Evolutionary conservation across 2,329 filamentous ascomycete genomes (phyloP), one percentile per base, ranked within the genome.

Genomic region (Fusarium verrucosum): DNA sequence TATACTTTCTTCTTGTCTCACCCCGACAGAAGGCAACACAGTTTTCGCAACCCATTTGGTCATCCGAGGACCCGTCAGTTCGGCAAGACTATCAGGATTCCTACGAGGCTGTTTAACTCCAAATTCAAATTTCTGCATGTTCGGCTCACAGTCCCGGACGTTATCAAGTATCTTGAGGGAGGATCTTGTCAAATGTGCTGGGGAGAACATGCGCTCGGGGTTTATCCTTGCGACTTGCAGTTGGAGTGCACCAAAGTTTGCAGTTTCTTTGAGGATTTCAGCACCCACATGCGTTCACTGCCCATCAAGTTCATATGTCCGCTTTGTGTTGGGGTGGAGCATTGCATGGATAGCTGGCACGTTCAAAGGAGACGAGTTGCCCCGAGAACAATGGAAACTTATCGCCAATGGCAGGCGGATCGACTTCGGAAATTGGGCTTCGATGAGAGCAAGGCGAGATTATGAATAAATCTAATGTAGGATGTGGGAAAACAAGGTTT

Each of bases 21-120:
- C 10, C 40, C 57, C 1, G 40, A 53, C 11, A 9, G 4, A 2
- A 3, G 0, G 1, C 4, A 11, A 10, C 0, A 0, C 4, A 0
- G 3, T 3, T 8, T 14, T 1, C 4, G 2, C 4, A 25, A 11
- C 10, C 49, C 58, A 3, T 61, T 50, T 8, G 11, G 32, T 3
- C 10, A n/a, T 4, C 14, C 33, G 10, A 8, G 10, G 17, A 53
- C 4, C 14, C 41, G 50, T 4, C n/a, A 53, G 6, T 26, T 47
- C 4, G 35, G 40, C 3, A 16, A 5, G 0, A 1, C 5, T 6
- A 7, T 26, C 5, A 8, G 5, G 2, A n/a, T 61, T 3, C 36
- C 58, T 10, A 25, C 16, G 0, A 8, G 3, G 11, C 1, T 43
- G 3, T 30, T 60, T 9, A 7, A 10, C 2, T 38, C 17, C 0